Conservation (phyloP, 1,284 basidiomycete species). For the Puccinia coronata region DNA sequence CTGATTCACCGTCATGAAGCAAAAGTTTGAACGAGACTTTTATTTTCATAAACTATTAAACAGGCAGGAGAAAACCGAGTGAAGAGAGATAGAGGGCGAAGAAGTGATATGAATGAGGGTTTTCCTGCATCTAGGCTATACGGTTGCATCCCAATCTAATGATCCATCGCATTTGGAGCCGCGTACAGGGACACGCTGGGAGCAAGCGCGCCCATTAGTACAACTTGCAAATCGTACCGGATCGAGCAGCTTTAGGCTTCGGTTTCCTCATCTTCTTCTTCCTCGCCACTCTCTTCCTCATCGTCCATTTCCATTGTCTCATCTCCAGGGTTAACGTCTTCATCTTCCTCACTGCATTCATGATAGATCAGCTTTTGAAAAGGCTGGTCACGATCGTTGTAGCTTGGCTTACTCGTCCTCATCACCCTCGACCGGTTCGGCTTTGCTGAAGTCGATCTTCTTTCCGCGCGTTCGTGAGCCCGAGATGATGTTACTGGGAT, state of each 20-base stretch:
- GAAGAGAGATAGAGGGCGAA: constrained; percentile 2
- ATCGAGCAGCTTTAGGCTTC: neutral
- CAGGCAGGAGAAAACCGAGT: neutral
- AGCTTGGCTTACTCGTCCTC: constrained; percentile 34
- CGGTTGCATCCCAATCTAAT: neutral
- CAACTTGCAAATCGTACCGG: no score
- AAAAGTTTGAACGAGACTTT: no score
- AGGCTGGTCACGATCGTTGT: neutral
- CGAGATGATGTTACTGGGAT: constrained; percentile 41
- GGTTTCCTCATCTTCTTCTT: constrained; percentile 47
- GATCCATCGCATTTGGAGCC: neutral
- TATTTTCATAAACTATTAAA: constrained; percentile 15
- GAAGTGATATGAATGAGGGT: constrained; percentile 13
- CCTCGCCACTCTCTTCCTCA: constrained; percentile 39
- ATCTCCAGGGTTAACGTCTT: constrained; percentile 41
- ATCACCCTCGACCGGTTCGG: constrained; percentile 11
- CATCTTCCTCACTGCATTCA: constrained; percentile 42
- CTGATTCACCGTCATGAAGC: no score
- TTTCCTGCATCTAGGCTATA: constrained; percentile 5
- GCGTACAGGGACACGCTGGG: neutral
- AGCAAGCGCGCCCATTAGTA: neutral
- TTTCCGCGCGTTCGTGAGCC: constrained; percentile 47
- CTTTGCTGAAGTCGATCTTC: constrained; percentile 49
- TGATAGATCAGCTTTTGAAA: neutral
- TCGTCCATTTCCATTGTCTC: constrained; percentile 48